These are phyloP conservation scores for Leishmania amazonensis DNA, from an alignment of 208 protist species.

Conservation along the genomic window DNA sequence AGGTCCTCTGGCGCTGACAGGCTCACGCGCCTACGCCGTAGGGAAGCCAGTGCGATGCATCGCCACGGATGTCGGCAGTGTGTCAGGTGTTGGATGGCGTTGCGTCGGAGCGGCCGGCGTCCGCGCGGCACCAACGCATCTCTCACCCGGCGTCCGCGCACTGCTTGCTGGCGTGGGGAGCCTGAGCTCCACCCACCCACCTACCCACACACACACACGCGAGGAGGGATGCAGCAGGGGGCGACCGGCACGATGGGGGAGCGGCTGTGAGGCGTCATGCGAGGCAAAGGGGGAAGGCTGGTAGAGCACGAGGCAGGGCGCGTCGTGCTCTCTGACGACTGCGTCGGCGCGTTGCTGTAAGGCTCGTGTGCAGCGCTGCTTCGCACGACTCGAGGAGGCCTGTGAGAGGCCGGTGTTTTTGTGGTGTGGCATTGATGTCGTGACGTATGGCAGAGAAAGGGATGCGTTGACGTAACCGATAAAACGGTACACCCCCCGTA, in stretches of 20 bases:
- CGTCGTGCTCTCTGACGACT: not conserved
- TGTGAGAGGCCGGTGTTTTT: not conserved
- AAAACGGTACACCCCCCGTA: not conserved
- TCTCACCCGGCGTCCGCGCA: not conserved
- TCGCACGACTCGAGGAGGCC: not conserved
- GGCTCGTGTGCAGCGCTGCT: not conserved
- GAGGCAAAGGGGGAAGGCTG: not conserved
- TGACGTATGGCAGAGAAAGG: not conserved
- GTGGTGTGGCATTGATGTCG: not conserved
- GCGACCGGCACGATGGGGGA: not conserved
- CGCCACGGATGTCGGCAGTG: not conserved
- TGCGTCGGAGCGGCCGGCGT: not conserved
- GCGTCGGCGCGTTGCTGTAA: not conserved
- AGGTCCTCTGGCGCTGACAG: not conserved
- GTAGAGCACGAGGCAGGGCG: not conserved
- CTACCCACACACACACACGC: too few species aligned
- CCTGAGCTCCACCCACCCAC: not conserved
- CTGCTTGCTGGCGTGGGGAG: not conserved
- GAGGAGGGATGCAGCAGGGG: not conserved
- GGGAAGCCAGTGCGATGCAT: not conserved
- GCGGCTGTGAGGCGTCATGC: not conserved
- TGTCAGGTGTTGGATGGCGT: not conserved
- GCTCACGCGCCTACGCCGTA: not conserved
- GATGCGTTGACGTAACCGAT: not conserved
- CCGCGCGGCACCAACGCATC: not conserved